Evolutionary conservation across 2,329 filamentous ascomycete species (phyloP).

Genomic region (Apiospora marii): DNA sequence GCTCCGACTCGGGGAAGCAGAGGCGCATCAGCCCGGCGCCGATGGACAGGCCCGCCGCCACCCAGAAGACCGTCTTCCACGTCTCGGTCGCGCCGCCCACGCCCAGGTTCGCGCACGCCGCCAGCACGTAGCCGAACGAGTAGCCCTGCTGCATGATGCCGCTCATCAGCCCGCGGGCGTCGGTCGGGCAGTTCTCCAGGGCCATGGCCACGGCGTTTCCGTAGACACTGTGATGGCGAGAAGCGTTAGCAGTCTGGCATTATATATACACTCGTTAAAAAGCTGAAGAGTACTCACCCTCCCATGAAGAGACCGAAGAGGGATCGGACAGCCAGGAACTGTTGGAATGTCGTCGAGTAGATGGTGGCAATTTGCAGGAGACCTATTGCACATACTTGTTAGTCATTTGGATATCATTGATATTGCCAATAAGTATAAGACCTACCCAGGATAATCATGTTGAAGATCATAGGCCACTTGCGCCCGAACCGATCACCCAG

Average conservation of each 20-base stretch:
- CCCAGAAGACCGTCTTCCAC: constrained; percentile 82
- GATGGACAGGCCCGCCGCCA: constrained; percentile 72
- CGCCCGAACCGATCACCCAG: constrained; percentile 81
- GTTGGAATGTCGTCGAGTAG: constrained; percentile 73
- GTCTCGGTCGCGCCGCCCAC: constrained; percentile 68
- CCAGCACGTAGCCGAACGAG: constrained; percentile 80
- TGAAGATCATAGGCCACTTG: constrained; percentile 84
- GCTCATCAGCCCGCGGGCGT: constrained; percentile 80
- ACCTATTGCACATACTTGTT: constrained; percentile 46
- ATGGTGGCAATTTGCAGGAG: constrained; percentile 77
- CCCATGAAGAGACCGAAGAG: constrained; percentile 84
- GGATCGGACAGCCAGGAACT: constrained; percentile 78
- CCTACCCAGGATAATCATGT: constrained; percentile 74
- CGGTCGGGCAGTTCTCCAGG: constrained; percentile 73
- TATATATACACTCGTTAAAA: too few species aligned
- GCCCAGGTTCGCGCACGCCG: constrained; percentile 77
- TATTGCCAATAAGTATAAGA: constrained; percentile 38
- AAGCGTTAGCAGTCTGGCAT: neutral
- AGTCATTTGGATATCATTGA: neutral
- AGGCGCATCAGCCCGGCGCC: constrained; percentile 72
- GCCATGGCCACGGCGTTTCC: constrained; percentile 82
- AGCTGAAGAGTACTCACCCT: constrained; percentile 39
- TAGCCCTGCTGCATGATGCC: constrained; percentile 86
- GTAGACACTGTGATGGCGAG: constrained; percentile 62
- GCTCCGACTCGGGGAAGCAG: constrained; percentile 75